Conservation (phyloP, 495 filamentous ascomycete species). For the Annulohypoxylon bovei region DNA sequence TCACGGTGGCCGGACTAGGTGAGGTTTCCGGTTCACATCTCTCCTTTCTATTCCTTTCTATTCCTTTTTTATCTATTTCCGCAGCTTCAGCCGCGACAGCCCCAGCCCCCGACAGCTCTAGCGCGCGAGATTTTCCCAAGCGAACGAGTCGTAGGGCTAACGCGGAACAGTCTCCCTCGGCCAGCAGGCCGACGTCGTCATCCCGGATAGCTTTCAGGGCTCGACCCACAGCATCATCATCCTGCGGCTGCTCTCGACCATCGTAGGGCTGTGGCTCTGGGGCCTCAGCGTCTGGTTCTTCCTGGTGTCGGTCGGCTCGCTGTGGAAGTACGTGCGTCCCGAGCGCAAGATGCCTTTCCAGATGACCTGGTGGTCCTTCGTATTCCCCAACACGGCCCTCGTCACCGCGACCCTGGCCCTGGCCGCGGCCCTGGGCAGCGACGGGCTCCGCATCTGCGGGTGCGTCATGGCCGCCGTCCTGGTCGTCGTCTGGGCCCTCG, state of each 20-base stretch:
- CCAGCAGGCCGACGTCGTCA: constrained; percentile 48
- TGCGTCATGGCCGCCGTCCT: constrained; percentile 70
- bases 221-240: constrained; percentile 50
- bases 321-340: constrained; percentile 73
- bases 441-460: constrained; percentile 71
- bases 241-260: constrained; percentile 52
- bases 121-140: too few species aligned
- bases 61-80: too few species aligned
- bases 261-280: constrained; percentile 82
- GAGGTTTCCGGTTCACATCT: neutral
- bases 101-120: too few species aligned
- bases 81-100: too few species aligned
- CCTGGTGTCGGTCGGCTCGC: constrained; percentile 77
- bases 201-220: constrained; percentile 53
- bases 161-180: constrained; percentile 53
- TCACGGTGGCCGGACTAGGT: constrained; percentile 76
- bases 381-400: constrained; percentile 86
- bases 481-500: constrained; percentile 74
- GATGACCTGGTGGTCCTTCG: constrained; percentile 90
- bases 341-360: constrained; percentile 73
- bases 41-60: too few species aligned
- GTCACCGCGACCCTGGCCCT: constrained; percentile 78
- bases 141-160: neutral
- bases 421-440: constrained; percentile 69
- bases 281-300: constrained; percentile 89